Percentiles rank a stretch among this genome's conserved stretches.
phyloP scores from a whole-genome alignment of 2,329 filamentous ascomycete genomes.

The Fusarium liriodendri region DNA sequence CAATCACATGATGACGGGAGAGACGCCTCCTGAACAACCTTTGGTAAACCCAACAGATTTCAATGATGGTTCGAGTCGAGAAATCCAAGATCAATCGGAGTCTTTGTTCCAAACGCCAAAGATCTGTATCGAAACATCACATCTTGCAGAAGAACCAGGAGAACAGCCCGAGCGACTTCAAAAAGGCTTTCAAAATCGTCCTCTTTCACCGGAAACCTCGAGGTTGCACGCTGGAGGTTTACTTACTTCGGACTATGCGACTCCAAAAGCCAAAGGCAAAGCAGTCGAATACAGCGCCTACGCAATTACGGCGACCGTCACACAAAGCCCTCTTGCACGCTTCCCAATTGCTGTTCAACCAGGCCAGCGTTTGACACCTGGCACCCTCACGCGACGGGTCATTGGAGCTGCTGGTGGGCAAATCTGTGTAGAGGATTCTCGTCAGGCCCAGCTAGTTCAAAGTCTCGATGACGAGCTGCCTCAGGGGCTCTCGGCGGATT shows the following conservation, averaged over 20 bases:
- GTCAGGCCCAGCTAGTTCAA: constrained; percentile 30
- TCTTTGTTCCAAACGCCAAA: neutral
- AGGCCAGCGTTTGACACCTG: constrained; percentile 39
- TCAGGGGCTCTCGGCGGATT: constrained; percentile 35
- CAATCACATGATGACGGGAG: neutral
- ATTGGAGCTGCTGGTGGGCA: constrained; percentile 40
- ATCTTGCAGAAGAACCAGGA: neutral
- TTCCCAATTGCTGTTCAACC: constrained; percentile 44
- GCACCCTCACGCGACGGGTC: constrained; percentile 36
- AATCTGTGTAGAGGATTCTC: constrained; percentile 33
- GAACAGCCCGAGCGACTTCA: neutral
- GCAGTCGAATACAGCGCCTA: constrained; percentile 20
- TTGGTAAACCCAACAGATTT: neutral
- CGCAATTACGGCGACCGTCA: constrained; percentile 21
- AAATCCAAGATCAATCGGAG: neutral
- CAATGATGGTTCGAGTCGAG: neutral
- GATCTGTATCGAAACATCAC: neutral
- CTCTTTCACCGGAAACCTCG: constrained; percentile 13
- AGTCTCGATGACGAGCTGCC: constrained; percentile 20
- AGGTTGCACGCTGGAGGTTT: constrained; percentile 1
- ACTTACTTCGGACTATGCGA: constrained; percentile 15
- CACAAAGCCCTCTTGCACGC: constrained; percentile 39
- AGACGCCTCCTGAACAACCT: neutral
- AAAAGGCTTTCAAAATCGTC: neutral
- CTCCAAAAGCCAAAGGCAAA: constrained; percentile 1